phyloP scores from a whole-genome alignment of 1,139 yeast species.

The Pichia sp. region DNA sequence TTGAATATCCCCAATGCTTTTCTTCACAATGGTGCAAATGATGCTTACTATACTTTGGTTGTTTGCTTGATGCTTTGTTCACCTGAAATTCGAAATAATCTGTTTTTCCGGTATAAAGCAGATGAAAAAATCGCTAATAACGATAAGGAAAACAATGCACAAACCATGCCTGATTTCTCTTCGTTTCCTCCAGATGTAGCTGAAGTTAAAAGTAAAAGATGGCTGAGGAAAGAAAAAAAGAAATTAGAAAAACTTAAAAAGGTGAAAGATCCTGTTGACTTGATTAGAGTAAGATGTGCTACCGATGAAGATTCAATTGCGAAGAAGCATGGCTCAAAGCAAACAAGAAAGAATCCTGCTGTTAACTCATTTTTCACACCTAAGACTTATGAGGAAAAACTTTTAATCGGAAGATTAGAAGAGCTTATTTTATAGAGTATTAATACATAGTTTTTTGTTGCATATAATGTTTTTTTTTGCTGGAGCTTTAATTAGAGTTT shows the following conservation, averaged over 20 bases:
- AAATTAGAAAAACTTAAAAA: slow-evolving; percentile 3
- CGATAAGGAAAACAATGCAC: background rate
- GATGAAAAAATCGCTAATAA: background rate
- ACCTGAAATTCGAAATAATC: slow-evolving; percentile 20
- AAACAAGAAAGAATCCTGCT: slow-evolving; percentile 8
- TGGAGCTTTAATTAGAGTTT: background rate
- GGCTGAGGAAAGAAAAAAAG: slow-evolving; percentile 5
- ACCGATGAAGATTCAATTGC: slow-evolving; percentile 9
- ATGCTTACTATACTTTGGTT: slow-evolving; percentile 58
- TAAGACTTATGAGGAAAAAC: slow-evolving; percentile 4
- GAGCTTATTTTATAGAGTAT: slow-evolving; percentile 9
- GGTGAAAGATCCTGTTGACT: background rate
- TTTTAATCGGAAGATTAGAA: slow-evolving; percentile 5
- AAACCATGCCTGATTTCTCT: slow-evolving; percentile 6
- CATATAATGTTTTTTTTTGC: too few relatives aligned
- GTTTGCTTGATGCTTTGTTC: slow-evolving; percentile 23
- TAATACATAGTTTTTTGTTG: too few relatives aligned
- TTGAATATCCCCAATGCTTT: slow-evolving; percentile 54
- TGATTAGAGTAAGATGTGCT: slow-evolving; percentile 12
- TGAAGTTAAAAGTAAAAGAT: slow-evolving; percentile 4
- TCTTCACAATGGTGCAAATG: slow-evolving; percentile 80
- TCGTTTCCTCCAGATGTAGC: slow-evolving; percentile 4
- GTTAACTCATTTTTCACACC: slow-evolving; percentile 15
- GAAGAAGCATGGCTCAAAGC: slow-evolving; percentile 5
- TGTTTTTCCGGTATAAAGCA: slow-evolving; percentile 5